Evolutionary conservation across 2,329 filamentous ascomycete genomes (phyloP), one percentile per base, ranked within the genome.

Genomic region (Aureobasidium sp.): DNA sequence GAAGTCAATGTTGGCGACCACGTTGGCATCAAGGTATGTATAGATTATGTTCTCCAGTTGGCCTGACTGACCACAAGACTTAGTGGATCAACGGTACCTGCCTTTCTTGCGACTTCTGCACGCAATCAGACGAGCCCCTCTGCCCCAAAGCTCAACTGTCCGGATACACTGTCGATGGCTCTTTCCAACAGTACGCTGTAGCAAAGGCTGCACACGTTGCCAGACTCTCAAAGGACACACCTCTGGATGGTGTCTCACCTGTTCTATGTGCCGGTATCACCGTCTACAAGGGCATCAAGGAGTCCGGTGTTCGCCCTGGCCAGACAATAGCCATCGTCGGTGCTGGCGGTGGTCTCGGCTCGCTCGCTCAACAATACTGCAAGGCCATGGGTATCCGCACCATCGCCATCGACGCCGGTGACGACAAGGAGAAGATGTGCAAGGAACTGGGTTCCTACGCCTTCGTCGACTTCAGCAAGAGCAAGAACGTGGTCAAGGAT

Each of bases 101-200:
- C 75, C 79, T 95, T 64, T 74, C 80, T 65, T 97, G 92, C 78
- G 81, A 84, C 67, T 95, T 89, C 81, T 96, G 92, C 79, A 85
- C 87, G 71, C 81, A 85, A 67, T 67, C 69, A n/a, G 88, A 95
- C 67, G 92, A 96, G 77, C 87, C 90, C 2, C 85, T 96, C 6
- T 97, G 93, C 78, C 74, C 81, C 17, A 78, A 88, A 62, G 84
- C 89, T 27, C 77, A 82, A 37, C 83, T 96, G 42, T 95, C 90
- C 0, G 93, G 93, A 60, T 96, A 95, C 81, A 95, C 90, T 4
- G 90, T 96, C 71, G 89, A 96, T 72, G 92, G 92, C 33, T 86
- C 86, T 43, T 96, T 96, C 82, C 92, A 96, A 79, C 86, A 96
- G 79, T 96, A 95, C 78, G 84, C 83, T 73, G 84, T 96, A 66